These are phyloP conservation scores for Paramecium sonneborni DNA, from an alignment of 73 alveolate species.

Conservation along the genomic window DNA sequence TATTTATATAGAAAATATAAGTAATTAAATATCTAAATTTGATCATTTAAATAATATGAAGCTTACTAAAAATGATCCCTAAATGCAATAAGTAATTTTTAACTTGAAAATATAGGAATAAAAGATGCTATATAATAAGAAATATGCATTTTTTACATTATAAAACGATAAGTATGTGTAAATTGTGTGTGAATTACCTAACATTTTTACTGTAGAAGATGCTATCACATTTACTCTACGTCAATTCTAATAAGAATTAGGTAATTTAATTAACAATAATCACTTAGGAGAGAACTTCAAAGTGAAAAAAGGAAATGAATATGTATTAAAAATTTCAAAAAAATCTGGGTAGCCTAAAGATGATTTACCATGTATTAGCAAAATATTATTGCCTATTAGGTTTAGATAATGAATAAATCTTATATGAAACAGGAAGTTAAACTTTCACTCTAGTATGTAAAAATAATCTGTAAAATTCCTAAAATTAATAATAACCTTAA, in stretches of 20 bases:
- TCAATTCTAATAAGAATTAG: slow-evolving; percentile 19
- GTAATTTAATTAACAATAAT: not conserved
- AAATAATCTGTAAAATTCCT: not conserved
- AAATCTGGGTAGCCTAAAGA: slow-evolving; percentile 45
- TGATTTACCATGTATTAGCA: slow-evolving; percentile 18
- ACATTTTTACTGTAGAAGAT: slow-evolving; percentile 39
- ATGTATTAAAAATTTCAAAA: slow-evolving; percentile 12
- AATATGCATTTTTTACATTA: slow-evolving; percentile 4
- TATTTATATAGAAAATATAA: not conserved
- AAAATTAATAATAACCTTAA: not conserved
- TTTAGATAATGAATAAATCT: slow-evolving; percentile 28
- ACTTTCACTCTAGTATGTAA: not conserved
- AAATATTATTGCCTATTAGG: not conserved
- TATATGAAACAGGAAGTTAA: slow-evolving; percentile 19
- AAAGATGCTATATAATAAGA: not conserved
- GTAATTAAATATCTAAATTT: not conserved
- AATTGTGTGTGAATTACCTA: slow-evolving; percentile 39
- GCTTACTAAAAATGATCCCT: not conserved
- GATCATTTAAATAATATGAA: slow-evolving; percentile 14
- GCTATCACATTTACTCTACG: not conserved
- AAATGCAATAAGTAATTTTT: not conserved
- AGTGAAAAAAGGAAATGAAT: not conserved
- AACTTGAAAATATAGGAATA: not conserved
- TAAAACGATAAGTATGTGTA: not conserved
- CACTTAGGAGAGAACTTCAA: not conserved